Percentiles rank a stretch among this genome's conserved stretches.
phyloP scores from a whole-genome alignment of 2,329 filamentous ascomycete genomes.

The Colletotrichum trifolii region DNA sequence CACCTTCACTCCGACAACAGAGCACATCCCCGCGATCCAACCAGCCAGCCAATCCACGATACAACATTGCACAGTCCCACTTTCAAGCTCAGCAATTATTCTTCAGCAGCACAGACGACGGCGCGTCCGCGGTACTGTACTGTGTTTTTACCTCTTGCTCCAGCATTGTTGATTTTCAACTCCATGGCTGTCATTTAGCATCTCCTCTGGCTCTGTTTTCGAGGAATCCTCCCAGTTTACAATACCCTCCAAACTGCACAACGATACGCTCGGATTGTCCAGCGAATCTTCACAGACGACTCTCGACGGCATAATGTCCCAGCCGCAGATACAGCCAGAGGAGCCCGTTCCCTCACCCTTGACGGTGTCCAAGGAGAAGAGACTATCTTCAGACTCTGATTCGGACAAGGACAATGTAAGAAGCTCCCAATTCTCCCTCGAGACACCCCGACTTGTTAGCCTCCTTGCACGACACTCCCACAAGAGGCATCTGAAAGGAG shows the following conservation, averaged over 20 bases:
- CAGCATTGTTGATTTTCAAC: slow-evolving; percentile 18
- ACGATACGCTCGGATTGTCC: slow-evolving; percentile 12
- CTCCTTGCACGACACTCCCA: background rate
- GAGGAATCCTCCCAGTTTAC: slow-evolving; percentile 1
- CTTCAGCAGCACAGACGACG: slow-evolving; percentile 34
- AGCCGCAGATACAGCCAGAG: slow-evolving; percentile 39
- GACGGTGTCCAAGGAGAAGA: slow-evolving; percentile 36
- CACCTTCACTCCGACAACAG: slow-evolving; percentile 11
- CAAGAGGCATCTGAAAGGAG: background rate
- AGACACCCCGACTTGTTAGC: slow-evolving; percentile 11
- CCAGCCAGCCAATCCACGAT: slow-evolving; percentile 20
- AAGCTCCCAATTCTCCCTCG: slow-evolving; percentile 29
- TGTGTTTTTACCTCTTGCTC: slow-evolving; percentile 24
- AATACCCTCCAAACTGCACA: slow-evolving; percentile 7
- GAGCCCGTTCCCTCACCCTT: slow-evolving; percentile 41
- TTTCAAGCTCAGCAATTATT: slow-evolving; percentile 8
- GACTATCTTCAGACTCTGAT: slow-evolving; percentile 29
- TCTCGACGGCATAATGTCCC: slow-evolving; percentile 46
- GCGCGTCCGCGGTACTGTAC: background rate
- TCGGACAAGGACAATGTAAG: slow-evolving; percentile 38
- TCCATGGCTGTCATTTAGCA: slow-evolving; percentile 35
- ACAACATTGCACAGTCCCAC: slow-evolving; percentile 7
- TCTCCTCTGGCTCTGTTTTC: slow-evolving; percentile 20
- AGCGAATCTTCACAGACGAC: slow-evolving; percentile 18
- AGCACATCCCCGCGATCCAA: slow-evolving; percentile 11